These are phyloP conservation scores for Aspergillus sclerotiicarbonarius DNA, from an alignment of 495 filamentous ascomycete genomes.

Conservation along the genomic window DNA sequence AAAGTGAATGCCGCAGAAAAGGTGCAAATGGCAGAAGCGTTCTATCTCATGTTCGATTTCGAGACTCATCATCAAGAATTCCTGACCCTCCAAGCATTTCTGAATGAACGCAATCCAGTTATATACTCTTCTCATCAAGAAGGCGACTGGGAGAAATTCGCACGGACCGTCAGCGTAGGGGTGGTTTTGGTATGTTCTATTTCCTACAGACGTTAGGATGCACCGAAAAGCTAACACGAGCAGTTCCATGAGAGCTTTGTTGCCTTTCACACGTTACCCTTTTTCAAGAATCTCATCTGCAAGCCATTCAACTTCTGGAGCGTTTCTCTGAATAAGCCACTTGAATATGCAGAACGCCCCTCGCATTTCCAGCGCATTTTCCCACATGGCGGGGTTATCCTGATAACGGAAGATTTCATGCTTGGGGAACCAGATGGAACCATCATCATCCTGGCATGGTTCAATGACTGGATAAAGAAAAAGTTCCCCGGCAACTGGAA, in stretches of 20 bases:
- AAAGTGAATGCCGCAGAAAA: constrained; percentile 12
- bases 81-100: constrained; percentile 24
- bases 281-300: constrained; percentile 22
- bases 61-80: constrained; percentile 21
- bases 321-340: constrained; percentile 28
- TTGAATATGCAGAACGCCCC: constrained; percentile 21
- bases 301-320: constrained; percentile 37
- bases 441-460: constrained; percentile 58
- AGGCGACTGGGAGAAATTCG: constrained; percentile 42
- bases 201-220: not conserved
- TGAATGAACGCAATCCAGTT: constrained; percentile 29
- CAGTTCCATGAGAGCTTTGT: constrained; percentile 43
- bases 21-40: constrained; percentile 21
- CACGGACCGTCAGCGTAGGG: constrained; percentile 28
- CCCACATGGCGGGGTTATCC: constrained; percentile 52
- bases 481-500: constrained; percentile 34
- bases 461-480: constrained; percentile 25
- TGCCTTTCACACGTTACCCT: constrained; percentile 28
- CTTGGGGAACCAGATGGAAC: constrained; percentile 50
- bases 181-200: constrained; percentile 41
- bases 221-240: constrained; percentile 13
- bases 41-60: constrained; percentile 39
- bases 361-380: constrained; percentile 52
- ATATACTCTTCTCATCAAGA: constrained; percentile 30
- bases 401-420: constrained; percentile 64